A percentile compares a stretch with the other conserved stretches of the same genome.
These are phyloP conservation scores for Tuber magnatum DNA, from an alignment of 495 filamentous ascomycete genomes.

Conservation along the genomic window DNA sequence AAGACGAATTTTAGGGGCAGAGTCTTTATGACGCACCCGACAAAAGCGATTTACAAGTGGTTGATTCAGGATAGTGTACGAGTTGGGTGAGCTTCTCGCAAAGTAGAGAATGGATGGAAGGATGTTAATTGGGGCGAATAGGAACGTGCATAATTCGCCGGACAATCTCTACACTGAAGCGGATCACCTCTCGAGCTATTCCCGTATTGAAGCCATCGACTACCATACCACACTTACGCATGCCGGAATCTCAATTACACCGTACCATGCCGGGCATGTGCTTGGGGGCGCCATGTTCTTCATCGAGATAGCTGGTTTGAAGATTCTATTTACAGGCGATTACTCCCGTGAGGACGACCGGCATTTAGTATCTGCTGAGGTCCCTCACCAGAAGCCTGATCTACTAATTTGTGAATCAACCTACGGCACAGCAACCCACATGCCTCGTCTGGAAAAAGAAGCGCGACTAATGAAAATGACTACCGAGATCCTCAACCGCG, in stretches of 20 bases:
- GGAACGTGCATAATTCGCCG: conserved; percentile 39
- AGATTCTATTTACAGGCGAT: conserved; percentile 94
- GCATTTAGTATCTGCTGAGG: conserved; percentile 84
- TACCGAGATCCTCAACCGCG: conserved; percentile 78
- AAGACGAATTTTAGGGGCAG: conserved; percentile 96
- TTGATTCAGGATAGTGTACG: conserved; percentile 92
- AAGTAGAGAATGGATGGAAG: neutral
- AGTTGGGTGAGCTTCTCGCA: conserved; percentile 51
- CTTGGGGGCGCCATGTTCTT: conserved; percentile 98
- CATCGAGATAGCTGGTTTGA: conserved; percentile 89
- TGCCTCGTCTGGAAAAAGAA: conserved; percentile 82
- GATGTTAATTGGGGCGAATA: conserved; percentile 5
- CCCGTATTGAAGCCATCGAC: conserved; percentile 90
- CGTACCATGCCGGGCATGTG: conserved; percentile 93
- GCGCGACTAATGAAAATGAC: conserved; percentile 90
- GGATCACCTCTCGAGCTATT: conserved; percentile 86
- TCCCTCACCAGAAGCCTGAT: conserved; percentile 80
- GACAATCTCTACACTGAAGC: conserved; percentile 75
- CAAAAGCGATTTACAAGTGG: conserved; percentile 99
- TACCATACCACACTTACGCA: conserved; percentile 97
- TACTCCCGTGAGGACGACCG: conserved; percentile 91
- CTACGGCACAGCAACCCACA: conserved; percentile 86
- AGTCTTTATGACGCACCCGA: conserved; percentile 98
- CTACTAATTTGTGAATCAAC: conserved; percentile 96
- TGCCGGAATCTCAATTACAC: conserved; percentile 90